Base-by-base conservation (phyloP, 352 stramenopile species). In the Phytophthora idaei region DNA sequence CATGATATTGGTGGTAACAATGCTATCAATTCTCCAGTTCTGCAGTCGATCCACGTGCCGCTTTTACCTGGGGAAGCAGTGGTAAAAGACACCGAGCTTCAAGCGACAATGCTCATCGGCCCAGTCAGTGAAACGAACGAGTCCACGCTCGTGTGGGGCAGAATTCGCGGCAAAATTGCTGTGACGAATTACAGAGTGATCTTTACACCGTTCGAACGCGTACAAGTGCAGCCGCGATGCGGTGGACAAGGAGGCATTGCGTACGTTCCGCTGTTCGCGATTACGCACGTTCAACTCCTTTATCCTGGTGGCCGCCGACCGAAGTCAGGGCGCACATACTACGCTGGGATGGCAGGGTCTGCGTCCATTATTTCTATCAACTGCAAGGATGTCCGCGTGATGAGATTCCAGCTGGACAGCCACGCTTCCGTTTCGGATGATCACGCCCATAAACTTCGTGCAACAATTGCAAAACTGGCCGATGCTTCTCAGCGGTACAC, bases 161-260 rank as follows among this genome's bases (percentile, higher is more conserved):
- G 83, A n/a, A 71, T 92, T 63, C 81, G 79, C 17, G 87, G 85
- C 9, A 72, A 81, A 55, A 55, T 94, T 2, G 67, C 74, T 2
- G 74, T 93, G 48, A 95, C 87, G 11, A 95, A 93, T 65, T 95
- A 90, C 49, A 77, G 87, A 10, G 77, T 95, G 17, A 66, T 93
- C 4, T 93, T 95, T 45, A 75, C 83, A 7, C 77, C 82, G 17
- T 77, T 90, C 5, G 84, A 93, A 25, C 67, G 74, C 29, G 76
- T 80, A 5, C 66, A 78, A 48, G 50, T 85, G 6, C 67, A 85
- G 15, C 67, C 76, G 27, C 69, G 73, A 54, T 69, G 69, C 12
- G 69, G 56, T 36, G 69, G 78, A 12, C 72, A 82, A 48, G 78
- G 71, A 29, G 68, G 69, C 3, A 73, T 83, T 36, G 74, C 86